Evolutionary conservation across 2,329 filamentous ascomycete genomes (phyloP).

Genomic region (Bipolaris gigantea): DNA sequence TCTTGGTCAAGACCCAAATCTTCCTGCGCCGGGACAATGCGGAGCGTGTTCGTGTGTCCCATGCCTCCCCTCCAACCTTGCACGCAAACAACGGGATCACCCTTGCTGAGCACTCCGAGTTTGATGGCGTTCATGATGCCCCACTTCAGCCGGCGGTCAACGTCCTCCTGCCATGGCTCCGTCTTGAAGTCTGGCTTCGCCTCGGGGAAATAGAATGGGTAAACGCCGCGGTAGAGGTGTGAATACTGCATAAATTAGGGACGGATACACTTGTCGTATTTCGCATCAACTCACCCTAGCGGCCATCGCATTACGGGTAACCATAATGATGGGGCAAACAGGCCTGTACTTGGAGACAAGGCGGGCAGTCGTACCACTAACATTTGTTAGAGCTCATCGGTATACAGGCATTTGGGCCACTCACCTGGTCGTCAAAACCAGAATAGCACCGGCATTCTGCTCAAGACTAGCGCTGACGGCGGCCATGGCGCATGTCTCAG

Average conservation of each 20-base stretch:
- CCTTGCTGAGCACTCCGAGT: conserved; percentile 72
- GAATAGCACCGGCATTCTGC: conserved; percentile 92
- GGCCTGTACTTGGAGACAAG: conserved; percentile 98
- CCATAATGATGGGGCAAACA: conserved; percentile 99
- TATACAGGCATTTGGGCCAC: conserved; percentile 17
- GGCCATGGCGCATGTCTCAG: conserved; percentile 95
- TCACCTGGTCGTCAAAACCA: conserved; percentile 89
- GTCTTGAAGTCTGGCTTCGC: conserved; percentile 91
- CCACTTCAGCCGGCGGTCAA: conserved; percentile 97
- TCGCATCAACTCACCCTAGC: conserved; percentile 61
- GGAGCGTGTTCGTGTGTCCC: conserved; percentile 83
- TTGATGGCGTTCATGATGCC: conserved; percentile 84
- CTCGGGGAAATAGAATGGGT: conserved; percentile 94
- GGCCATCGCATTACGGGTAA: conserved; percentile 82
- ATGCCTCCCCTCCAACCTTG: conserved; percentile 91
- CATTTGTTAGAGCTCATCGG: conserved; percentile 24
- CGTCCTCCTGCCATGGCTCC: conserved; percentile 98
- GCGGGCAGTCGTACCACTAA: conserved; percentile 85
- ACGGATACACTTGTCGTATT: neutral
- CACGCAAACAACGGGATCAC: conserved; percentile 78
- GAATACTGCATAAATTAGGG: conserved; percentile 61
- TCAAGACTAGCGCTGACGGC: conserved; percentile 94
- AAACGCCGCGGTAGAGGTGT: conserved; percentile 96
- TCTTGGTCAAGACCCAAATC: conserved; percentile 55
- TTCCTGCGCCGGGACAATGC: conserved; percentile 55